Evolutionary conservation across 1,284 basidiomycete species (phyloP).

Genomic region (Ceratorhiza oryzae-sativae): DNA sequence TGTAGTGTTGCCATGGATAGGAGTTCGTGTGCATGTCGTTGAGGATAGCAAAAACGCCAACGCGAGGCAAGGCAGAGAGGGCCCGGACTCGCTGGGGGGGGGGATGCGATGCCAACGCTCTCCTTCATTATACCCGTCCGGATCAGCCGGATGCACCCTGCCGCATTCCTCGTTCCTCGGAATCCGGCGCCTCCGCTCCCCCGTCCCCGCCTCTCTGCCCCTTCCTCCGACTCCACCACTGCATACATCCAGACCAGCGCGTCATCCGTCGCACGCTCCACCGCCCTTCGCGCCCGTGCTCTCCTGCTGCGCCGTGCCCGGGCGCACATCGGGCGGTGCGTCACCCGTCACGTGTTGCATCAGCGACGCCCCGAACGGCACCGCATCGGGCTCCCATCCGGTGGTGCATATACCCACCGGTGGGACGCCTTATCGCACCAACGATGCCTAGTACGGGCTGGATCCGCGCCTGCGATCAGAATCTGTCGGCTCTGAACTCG

Average conservation of each 20-base stretch:
- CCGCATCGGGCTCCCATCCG: conserved; percentile 7
- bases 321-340: background rate
- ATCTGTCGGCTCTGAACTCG: background rate
- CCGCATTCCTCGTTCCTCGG: conserved; percentile 14
- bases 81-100: conserved; percentile 20
- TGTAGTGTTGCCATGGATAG: conserved; percentile 17
- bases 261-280: background rate
- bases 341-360: conserved; percentile 15
- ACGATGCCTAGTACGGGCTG: conserved; percentile 7
- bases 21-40: conserved; percentile 22
- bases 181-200: background rate
- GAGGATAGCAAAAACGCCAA: background rate
- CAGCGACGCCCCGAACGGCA: background rate
- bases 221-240: conserved; percentile 3
- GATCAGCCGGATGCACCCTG: background rate
- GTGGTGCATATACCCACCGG: conserved; percentile 11
- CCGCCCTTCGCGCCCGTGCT: background rate
- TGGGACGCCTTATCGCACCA: background rate
- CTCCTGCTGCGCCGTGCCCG: background rate
- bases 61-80: conserved; percentile 4
- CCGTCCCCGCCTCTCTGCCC: background rate
- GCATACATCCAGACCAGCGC: conserved; percentile 14
- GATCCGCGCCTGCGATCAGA: conserved; percentile 17
- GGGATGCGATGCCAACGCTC: background rate
- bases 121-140: background rate